phyloP scores from a whole-genome alignment of 306 rosid genomes.

The Vicia faba region DNA sequence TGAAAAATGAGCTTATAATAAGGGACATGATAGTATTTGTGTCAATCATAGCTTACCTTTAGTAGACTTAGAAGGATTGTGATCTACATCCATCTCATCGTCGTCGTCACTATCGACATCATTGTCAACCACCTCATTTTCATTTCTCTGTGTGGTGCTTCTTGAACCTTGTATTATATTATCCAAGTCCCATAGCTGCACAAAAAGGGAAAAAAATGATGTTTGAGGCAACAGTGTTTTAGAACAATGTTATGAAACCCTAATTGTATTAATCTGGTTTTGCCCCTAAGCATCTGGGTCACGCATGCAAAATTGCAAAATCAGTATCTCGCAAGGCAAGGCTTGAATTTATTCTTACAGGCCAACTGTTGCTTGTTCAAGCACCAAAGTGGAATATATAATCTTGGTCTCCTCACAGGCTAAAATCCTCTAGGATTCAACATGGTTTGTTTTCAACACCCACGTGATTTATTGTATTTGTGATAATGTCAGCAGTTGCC shows the following conservation, averaged over 20 bases:
- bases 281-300: neutral
- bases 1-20: conserved; percentile 1
- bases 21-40: neutral
- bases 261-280: neutral
- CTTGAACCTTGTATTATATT: conserved; percentile 54
- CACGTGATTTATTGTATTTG: neutral
- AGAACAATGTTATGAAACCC: neutral
- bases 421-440: neutral
- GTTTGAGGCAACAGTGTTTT: neutral
- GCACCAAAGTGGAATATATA: neutral
- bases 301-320: neutral
- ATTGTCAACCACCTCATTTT: conserved; percentile 39
- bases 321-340: neutral
- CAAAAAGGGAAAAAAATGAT: neutral
- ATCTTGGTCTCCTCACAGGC: neutral
- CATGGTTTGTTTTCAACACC: neutral
- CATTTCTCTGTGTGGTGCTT: conserved; percentile 38
- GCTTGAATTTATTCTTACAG: neutral
- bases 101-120: conserved; percentile 52
- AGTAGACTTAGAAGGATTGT: conserved; percentile 34
- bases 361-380: neutral
- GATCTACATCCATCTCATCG: conserved; percentile 68
- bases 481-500: conserved; percentile 12
- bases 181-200: conserved; percentile 83
- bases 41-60: conserved; percentile 48